Conservation (phyloP, 2,329 filamentous ascomycete genomes). For the Colletotrichum noveboracense region DNA sequence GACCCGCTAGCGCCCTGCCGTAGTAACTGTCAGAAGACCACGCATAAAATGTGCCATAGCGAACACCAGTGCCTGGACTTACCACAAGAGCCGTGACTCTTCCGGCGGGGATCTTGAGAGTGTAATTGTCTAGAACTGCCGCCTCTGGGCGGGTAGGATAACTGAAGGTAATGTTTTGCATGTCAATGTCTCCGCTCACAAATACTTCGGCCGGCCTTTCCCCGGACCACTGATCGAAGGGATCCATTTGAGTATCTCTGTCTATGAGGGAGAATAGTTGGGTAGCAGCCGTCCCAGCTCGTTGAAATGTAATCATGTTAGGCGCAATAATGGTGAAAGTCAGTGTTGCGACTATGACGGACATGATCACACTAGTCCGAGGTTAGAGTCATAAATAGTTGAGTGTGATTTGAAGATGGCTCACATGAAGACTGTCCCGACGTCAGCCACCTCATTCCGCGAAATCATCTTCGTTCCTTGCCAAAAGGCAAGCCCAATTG, state of each 20-base stretch:
- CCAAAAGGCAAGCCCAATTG: constrained; percentile 24
- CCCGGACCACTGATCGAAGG: constrained; percentile 16
- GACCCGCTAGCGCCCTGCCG: constrained; percentile 65
- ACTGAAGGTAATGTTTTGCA: constrained; percentile 67
- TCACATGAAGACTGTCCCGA: constrained; percentile 18
- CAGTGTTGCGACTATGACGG: constrained; percentile 26
- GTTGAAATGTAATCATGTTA: constrained; percentile 24
- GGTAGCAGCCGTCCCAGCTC: constrained; percentile 24
- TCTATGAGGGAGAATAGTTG: constrained; percentile 30
- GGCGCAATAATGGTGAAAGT: constrained; percentile 24
- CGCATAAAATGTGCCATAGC: neutral
- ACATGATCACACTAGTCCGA: constrained; percentile 26
- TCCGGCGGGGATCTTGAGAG: constrained; percentile 63
- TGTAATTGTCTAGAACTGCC: constrained; percentile 66
- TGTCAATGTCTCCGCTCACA: constrained; percentile 49
- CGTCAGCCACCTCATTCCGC: neutral
- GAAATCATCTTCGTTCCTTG: constrained; percentile 42
- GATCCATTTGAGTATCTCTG: constrained; percentile 26
- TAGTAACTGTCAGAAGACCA: neutral
- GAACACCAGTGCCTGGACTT: neutral
- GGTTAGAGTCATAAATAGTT: neutral
- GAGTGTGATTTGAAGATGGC: neutral
- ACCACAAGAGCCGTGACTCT: constrained; percentile 71
- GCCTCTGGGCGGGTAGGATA: constrained; percentile 73
- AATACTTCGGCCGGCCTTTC: neutral